phyloP scores from a whole-genome alignment of 805 yeast species.

The Osmozyma mogii region DNA sequence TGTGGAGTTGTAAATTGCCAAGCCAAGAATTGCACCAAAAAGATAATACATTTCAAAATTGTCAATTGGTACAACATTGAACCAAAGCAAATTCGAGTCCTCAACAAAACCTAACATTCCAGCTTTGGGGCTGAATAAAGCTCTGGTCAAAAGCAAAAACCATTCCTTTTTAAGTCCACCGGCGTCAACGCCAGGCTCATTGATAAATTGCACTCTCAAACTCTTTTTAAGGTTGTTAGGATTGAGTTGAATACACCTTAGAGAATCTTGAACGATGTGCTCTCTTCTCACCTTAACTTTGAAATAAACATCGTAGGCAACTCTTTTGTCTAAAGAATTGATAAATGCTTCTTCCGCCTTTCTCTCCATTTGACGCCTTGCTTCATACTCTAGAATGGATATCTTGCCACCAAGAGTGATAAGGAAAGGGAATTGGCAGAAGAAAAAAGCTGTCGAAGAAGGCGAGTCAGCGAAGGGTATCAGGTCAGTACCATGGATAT shows the following conservation, averaged over 20 bases:
- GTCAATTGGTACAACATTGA: conserved; percentile 42
- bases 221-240: conserved; percentile 62
- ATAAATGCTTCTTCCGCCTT: conserved; percentile 88
- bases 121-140: conserved; percentile 58
- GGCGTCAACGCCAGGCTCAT: conserved; percentile 92
- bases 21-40: conserved; percentile 80
- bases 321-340: conserved; percentile 56
- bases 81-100: conserved; percentile 73
- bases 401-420: conserved; percentile 79
- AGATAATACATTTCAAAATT: conserved; percentile 54
- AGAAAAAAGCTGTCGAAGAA: conserved; percentile 36
- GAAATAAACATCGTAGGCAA: conserved; percentile 60
- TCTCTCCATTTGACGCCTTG: conserved; percentile 70
- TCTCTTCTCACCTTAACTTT: conserved; percentile 62
- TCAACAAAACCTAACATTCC: conserved; percentile 62
- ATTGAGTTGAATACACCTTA: conserved; percentile 50
- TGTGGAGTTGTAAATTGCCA: conserved; percentile 87
- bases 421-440: conserved; percentile 81
- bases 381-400: conserved; percentile 73
- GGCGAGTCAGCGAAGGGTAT: conserved; percentile 5
- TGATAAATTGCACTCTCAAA: conserved; percentile 67
- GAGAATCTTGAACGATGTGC: conserved; percentile 65
- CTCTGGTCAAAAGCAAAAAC: conserved; percentile 69
- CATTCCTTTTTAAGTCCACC: conserved; percentile 94
- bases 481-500: conserved; percentile 34